phyloP scores from a whole-genome alignment of 2,329 filamentous ascomycete genomes.

The Pseudonectria buxi region DNA sequence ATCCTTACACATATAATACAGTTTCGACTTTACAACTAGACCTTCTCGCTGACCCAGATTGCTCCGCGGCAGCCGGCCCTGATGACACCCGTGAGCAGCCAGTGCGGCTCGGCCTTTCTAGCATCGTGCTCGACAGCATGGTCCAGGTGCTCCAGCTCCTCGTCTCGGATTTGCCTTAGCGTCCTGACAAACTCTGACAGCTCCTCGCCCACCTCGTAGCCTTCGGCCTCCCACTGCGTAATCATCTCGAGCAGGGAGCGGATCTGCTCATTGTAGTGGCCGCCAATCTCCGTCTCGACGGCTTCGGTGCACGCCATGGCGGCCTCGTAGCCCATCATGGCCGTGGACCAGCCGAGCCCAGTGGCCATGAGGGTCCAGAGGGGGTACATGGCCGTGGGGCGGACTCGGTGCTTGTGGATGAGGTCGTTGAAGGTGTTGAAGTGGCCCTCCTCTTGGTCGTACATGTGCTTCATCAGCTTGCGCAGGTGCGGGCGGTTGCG shows the following conservation, averaged over 20 bases:
- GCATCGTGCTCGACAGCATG: slow-evolving; percentile 91
- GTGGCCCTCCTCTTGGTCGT: slow-evolving; percentile 89
- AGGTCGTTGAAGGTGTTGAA: slow-evolving; percentile 79
- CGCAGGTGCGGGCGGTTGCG: slow-evolving; percentile 79
- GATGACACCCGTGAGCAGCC: slow-evolving; percentile 80
- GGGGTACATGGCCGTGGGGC: slow-evolving; percentile 88
- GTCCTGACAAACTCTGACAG: slow-evolving; percentile 64
- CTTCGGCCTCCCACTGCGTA: slow-evolving; percentile 63
- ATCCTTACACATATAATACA: slow-evolving; percentile 23
- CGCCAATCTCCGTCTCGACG: slow-evolving; percentile 95
- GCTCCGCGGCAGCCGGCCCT: slow-evolving; percentile 84
- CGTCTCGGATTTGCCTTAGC: slow-evolving; percentile 79
- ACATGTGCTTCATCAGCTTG: slow-evolving; percentile 94
- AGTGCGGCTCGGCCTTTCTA: slow-evolving; percentile 83
- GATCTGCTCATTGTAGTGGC: slow-evolving; percentile 93
- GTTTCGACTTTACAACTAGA: slow-evolving; percentile 35
- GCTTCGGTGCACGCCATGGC: slow-evolving; percentile 99
- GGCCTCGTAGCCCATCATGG: slow-evolving; percentile 80
- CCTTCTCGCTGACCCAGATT: slow-evolving; percentile 81
- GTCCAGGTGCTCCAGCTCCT: slow-evolving; percentile 94
- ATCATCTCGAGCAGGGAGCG: slow-evolving; percentile 75
- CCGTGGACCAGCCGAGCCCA: slow-evolving; percentile 82
- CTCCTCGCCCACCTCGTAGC: slow-evolving; percentile 76
- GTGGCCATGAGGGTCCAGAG: slow-evolving; percentile 78
- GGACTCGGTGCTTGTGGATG: slow-evolving; percentile 77